Conservation (phyloP, 2,329 filamentous ascomycete species). For the Diplocarpon rosae region DNA sequence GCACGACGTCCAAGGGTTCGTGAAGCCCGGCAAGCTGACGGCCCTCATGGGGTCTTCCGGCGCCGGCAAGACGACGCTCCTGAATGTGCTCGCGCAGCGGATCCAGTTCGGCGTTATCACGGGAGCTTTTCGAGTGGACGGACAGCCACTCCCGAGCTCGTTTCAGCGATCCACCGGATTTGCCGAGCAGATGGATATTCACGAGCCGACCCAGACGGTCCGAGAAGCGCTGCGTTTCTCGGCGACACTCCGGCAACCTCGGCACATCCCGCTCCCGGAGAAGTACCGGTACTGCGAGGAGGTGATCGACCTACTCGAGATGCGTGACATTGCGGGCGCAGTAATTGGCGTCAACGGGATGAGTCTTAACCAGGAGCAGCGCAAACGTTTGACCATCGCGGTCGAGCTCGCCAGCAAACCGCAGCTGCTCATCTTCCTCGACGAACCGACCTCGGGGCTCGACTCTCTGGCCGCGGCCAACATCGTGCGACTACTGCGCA, state of each 20-base stretch:
- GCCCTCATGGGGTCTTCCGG: conserved; percentile 49
- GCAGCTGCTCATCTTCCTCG: conserved; percentile 48
- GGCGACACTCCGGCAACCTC: conserved; percentile 77
- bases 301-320: conserved; percentile 51
- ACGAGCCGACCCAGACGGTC: conserved; percentile 68
- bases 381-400: conserved; percentile 52
- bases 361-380: conserved; percentile 50
- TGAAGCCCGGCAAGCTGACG: conserved; percentile 59
- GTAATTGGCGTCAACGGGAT: conserved; percentile 53
- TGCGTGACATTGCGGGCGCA: conserved; percentile 55
- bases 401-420: conserved; percentile 47
- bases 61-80: conserved; percentile 50
- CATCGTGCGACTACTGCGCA: conserved; percentile 50
- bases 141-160: conserved; percentile 58
- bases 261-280: conserved; percentile 56
- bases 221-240: conserved; percentile 82
- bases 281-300: conserved; percentile 83
- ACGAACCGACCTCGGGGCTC: conserved; percentile 50
- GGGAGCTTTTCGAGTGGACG: conserved; percentile 65
- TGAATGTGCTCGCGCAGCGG: conserved; percentile 46
- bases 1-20: conserved; percentile 72
- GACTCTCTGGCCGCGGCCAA: conserved; percentile 55
- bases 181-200: conserved; percentile 85
- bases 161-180: conserved; percentile 73
- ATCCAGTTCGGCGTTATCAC: conserved; percentile 79